Evolutionary conservation across 257 asterid species (phyloP), one percentile per base, ranked within the genome.

Genomic region (Ligustrum vulgare): DNA sequence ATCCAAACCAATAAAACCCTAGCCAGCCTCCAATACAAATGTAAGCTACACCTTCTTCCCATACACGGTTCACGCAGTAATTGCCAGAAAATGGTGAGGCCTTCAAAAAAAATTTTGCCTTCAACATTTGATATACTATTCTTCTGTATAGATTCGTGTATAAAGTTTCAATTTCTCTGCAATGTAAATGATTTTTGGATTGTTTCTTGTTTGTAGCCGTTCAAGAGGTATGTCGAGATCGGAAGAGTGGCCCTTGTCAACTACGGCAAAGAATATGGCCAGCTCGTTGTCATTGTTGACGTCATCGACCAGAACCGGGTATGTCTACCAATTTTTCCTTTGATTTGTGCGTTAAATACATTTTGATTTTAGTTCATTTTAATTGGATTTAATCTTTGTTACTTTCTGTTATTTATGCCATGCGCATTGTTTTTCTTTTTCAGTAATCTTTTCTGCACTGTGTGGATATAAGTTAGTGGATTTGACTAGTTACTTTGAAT

Each of bases 201-300:
- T 72, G 36, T 60, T 49, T 60, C 6, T 37, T 23, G 7, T 54
- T 7, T 81, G 66, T 67, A 93, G 98, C 97, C 93, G 83, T 93
- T 93, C 94, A 93, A 93, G 92, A 89, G 98, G 85, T 93, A 83
- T 81, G 97, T 93, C 72, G 97, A 93, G 94, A 89, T 91, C 75
- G 98, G 98, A 73, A 84, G 98, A 82, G 98, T 93, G 5, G 98
- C 93, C 34, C 90, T 93, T 25, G 89, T 93, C 84, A 93, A 93
- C 83, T 93, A 87, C 77, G 98, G 97, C n/a, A 82, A 93, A 84
- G 98, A 93, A 63, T 93, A 91, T 56, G 98, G 98, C 20, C 85
- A 75, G 85, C 94, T 93, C 1, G 98, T 93, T 37, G 98, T 93
- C 73, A 93, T 93, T 28, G 98, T 93, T 15, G 98, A 93, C 67